A percentile compares a stretch with the other conserved stretches of the same genome.
phyloP scores from a whole-genome alignment of 73 alveolate genomes.

The Paramecium biaurelia region DNA sequence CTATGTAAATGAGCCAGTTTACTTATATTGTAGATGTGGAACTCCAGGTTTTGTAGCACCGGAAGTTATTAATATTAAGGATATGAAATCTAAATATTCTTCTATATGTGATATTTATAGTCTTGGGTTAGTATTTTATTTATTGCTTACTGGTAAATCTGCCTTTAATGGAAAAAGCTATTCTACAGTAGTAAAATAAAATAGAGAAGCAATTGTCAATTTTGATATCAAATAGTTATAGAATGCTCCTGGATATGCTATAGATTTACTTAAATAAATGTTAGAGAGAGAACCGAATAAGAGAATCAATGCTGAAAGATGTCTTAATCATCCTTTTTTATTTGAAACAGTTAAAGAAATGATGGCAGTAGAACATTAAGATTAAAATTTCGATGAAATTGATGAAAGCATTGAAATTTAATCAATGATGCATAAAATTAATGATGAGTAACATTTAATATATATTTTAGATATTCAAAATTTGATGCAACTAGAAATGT shows the following conservation, averaged over 20 bases:
- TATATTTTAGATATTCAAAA: background rate
- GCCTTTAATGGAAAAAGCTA: slow-evolving; percentile 32
- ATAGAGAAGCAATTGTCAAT: slow-evolving; percentile 1
- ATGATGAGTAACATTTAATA: background rate
- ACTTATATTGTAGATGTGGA: slow-evolving; percentile 61
- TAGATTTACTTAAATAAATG: slow-evolving; percentile 51
- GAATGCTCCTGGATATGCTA: slow-evolving; percentile 2
- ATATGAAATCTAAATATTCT: slow-evolving; percentile 12
- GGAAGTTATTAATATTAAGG: slow-evolving; percentile 57
- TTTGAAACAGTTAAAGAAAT: background rate
- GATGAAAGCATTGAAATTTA: background rate
- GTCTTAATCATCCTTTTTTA: slow-evolving; percentile 48
- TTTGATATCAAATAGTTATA: slow-evolving; percentile 1
- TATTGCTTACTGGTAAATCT: background rate
- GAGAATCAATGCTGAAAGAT: slow-evolving; percentile 45
- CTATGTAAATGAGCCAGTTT: slow-evolving; percentile 45
- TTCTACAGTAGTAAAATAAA: background rate
- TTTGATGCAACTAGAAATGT: background rate
- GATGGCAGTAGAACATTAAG: background rate
- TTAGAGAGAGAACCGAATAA: slow-evolving; percentile 59
- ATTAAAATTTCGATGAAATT: background rate
- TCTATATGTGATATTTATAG: slow-evolving; percentile 28
- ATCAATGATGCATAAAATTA: background rate
- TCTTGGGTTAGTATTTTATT: slow-evolving; percentile 23
- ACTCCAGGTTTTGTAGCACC: slow-evolving; percentile 69